These are phyloP conservation scores for Leccinellum albellum DNA, from an alignment of 768 basidiomycete species.

Conservation along the genomic window DNA sequence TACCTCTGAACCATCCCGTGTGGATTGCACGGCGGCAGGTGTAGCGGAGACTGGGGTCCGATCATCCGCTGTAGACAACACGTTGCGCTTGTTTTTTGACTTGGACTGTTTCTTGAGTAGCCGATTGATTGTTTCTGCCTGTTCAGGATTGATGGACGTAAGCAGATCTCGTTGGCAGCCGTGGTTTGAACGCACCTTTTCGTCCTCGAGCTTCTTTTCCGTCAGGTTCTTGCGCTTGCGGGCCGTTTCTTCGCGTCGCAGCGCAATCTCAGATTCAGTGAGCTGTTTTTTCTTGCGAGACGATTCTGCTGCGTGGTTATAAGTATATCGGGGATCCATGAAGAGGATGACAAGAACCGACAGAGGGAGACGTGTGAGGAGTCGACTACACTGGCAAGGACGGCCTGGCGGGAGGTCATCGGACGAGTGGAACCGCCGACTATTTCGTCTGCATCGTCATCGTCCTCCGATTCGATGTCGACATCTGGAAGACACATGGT, in stretches of 20 bases:
- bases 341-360: slow-evolving; percentile 18
- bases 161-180: not conserved
- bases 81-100: slow-evolving; percentile 57
- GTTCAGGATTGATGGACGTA: not conserved
- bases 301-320: slow-evolving; percentile 4
- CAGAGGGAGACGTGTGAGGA: slow-evolving; percentile 66
- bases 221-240: slow-evolving; percentile 71
- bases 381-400: slow-evolving; percentile 64
- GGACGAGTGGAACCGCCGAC: slow-evolving; percentile 33
- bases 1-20: slow-evolving; percentile 29
- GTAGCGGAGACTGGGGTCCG: slow-evolving; percentile 33
- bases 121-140: slow-evolving; percentile 88
- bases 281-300: slow-evolving; percentile 51
- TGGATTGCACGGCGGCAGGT: slow-evolving; percentile 26
- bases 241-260: slow-evolving; percentile 76
- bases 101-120: slow-evolving; percentile 82
- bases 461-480: slow-evolving; percentile 41
- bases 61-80: slow-evolving; percentile 45
- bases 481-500: slow-evolving; percentile 27
- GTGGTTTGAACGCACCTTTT: slow-evolving; percentile 47
- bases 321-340: not conserved
- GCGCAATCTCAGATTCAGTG: slow-evolving; percentile 68
- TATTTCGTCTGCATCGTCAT: slow-evolving; percentile 40
- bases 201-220: slow-evolving; percentile 14
- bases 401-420: slow-evolving; percentile 64